These are phyloP conservation scores for Penicillium subrubescens DNA, from an alignment of 495 filamentous ascomycete genomes.

Conservation along the genomic window DNA sequence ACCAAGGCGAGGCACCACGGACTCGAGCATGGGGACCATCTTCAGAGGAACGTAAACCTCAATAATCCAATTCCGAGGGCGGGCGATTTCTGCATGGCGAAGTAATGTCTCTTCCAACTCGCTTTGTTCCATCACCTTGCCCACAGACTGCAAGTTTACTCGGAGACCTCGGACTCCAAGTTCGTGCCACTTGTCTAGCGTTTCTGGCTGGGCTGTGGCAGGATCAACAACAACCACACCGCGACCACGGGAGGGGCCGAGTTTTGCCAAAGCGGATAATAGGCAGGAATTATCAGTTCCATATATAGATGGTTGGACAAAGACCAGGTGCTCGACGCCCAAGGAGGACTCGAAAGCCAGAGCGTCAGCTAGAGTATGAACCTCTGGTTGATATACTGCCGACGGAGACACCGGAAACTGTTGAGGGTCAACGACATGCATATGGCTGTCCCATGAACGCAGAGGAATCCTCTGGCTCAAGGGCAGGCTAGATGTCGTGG, in stretches of 20 bases:
- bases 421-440: slow-evolving; percentile 53
- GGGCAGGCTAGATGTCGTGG: slow-evolving; percentile 4
- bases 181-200: slow-evolving; percentile 47
- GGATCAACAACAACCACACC: slow-evolving; percentile 55
- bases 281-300: slow-evolving; percentile 56
- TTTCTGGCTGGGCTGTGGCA: slow-evolving; percentile 29
- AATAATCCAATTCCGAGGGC: slow-evolving; percentile 49
- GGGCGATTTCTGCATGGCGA: slow-evolving; percentile 47
- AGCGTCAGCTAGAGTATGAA: slow-evolving; percentile 42
- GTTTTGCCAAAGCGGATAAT: slow-evolving; percentile 41
- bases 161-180: slow-evolving; percentile 54
- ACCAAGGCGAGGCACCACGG: slow-evolving; percentile 42
- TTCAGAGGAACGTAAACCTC: slow-evolving; percentile 51
- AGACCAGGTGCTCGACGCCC: slow-evolving; percentile 46
- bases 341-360: slow-evolving; percentile 42
- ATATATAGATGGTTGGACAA: slow-evolving; percentile 56
- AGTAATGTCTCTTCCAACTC: slow-evolving; percentile 40
- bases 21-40: slow-evolving; percentile 43
- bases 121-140: slow-evolving; percentile 34
- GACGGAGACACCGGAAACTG: slow-evolving; percentile 38
- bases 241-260: slow-evolving; percentile 47
- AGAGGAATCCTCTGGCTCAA: slow-evolving; percentile 36
- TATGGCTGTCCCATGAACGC: slow-evolving; percentile 54
- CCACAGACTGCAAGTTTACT: slow-evolving; percentile 52
- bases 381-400: slow-evolving; percentile 42